Evolutionary conservation across 371 early-diverging fungal genomes (phyloP), one percentile per base, ranked within the genome.

Genomic region (Dichotomocladium elegans): DNA sequence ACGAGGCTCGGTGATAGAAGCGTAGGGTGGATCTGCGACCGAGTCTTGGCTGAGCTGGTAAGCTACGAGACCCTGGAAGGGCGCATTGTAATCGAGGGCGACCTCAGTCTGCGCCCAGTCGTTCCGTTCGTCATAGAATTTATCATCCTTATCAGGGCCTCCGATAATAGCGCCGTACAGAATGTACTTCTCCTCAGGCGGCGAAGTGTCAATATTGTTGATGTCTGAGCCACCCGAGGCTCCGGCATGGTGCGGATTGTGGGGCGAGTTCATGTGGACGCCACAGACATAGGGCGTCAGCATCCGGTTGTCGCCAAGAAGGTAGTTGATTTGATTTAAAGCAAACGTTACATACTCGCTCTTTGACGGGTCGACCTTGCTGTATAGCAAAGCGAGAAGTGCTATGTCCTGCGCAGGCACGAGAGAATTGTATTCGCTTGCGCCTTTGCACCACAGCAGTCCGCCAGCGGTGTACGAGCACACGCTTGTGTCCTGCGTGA

Each of bases 41-140:
- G 68, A 57, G 7, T 69, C 50, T 12, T 61, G 57, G 51, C 70
- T 67, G n/a, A 83, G 66, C 49, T 82, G 81, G 54, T 81, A 77
- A 7, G 85, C 85, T 37, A 85, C 56, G 31, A 85, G 43, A 2
- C 77, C 80, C 25, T 78, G 79, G 52, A 83, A 81, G 0, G 83
- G 83, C 5, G 85, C 82, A 59, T 85, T 85, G 57, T 85, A 85
- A 54, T 85, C 85, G 41, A 85, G 45, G 3, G 85, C 83, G 6
- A 82, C 85, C 59, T 82, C 83, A 17, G 62, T 72, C 47, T 82
- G 76, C 7, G 55, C 35, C 67, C 70, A 82, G 33, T 80, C 67
- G 21, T 63, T 61, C 74, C 83, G 80, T 6, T 60, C 55, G 47
- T 85, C 86, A 24, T 66, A 58, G 41, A 80, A 83, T 5, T 71